Base-by-base conservation (phyloP, 768 basidiomycete species). In the Russula abietina region DNA sequence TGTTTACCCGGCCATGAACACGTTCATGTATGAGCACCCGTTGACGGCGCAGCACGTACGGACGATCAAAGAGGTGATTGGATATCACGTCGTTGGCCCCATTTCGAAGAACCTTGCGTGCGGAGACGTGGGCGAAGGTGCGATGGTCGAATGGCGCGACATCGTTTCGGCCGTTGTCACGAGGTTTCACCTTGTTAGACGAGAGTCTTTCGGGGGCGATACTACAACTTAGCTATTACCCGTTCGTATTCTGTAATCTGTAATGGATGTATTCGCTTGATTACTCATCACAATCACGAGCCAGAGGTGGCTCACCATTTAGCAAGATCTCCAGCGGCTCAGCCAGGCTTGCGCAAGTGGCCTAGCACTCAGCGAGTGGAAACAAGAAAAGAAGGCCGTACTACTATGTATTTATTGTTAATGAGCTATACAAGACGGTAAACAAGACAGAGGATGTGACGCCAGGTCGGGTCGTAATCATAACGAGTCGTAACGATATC, bases 1-100 rank as follows among this genome's bases (percentile, higher is more conserved):
- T 70, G 74, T 98, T 41, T 98, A 95, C 71, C 96, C 96, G 1
- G 97, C 96, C 0, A 99, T 98, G 96, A 99, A 99, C 73, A 98
- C 97, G 3, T 78, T 92, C 67, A 99, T 99, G 96, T 98, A 91
- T 71, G 85, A 90, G 62, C 95, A 98, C 71, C 93, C 93, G 22
- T 79, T 98, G 49, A 98, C 95, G 0, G 81, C 83, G 1, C 83
- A 89, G 65, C 97, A 99, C 70, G 74, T 98, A 48, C 81, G 84
- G 26, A 70, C 89, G 43, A 80, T 96, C 6, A 79, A 78, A 30
- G 89, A 94, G 1, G 80, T 89, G 45, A 80, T 98, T 11, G 79
- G 82, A 14, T 99, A 98, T 71, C 75, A 82, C 26, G 80, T 98
- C 17, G 79, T 89, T 7, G 95, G 95, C 0, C 96, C 96, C 0